These are phyloP conservation scores for Cladophialophora chaetospira DNA, from an alignment of 2,329 filamentous ascomycete species.

Conservation along the genomic window DNA sequence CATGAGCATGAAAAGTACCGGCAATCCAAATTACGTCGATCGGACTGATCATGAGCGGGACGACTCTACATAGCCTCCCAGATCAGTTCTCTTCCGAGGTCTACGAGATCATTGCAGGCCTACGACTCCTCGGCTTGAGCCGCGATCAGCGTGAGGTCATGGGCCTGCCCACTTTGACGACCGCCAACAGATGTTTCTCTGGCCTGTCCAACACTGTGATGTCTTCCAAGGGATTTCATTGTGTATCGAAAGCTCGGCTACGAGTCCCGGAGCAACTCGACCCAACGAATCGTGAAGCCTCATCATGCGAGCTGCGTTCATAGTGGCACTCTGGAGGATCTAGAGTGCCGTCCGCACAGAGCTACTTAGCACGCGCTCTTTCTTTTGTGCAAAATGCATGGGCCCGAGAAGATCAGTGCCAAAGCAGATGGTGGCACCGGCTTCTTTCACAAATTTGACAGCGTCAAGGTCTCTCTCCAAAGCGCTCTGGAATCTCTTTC, in stretches of 20 bases:
- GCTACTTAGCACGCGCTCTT: conserved; percentile 52
- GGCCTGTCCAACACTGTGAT: conserved; percentile 54
- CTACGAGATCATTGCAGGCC: conserved; percentile 12
- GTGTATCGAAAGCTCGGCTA: conserved; percentile 57
- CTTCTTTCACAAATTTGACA: conserved; percentile 53
- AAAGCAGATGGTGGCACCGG: conserved; percentile 59
- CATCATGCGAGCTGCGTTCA: conserved; percentile 56
- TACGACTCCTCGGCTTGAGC: conserved; percentile 17
- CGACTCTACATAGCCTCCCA: too few species aligned
- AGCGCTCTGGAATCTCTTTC: conserved; percentile 55
- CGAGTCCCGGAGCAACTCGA: conserved; percentile 53
- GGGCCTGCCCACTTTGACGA: conserved; percentile 59
- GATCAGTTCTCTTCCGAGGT: too few species aligned
- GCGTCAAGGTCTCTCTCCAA: conserved; percentile 50
- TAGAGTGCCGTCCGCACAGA: conserved; percentile 46
- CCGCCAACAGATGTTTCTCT: conserved; percentile 50
- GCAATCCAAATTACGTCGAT: too few species aligned
- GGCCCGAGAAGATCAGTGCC: conserved; percentile 59
- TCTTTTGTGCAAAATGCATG: conserved; percentile 51
- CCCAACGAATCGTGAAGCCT: conserved; percentile 52
- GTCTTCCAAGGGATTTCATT: conserved; percentile 59
- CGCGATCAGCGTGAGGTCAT: conserved; percentile 30
- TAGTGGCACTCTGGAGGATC: conserved; percentile 55
- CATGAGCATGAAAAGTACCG: too few species aligned
- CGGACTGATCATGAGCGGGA: too few species aligned